phyloP scores from a whole-genome alignment of 2,329 filamentous ascomycete genomes.

The Alternaria metachromatica region DNA sequence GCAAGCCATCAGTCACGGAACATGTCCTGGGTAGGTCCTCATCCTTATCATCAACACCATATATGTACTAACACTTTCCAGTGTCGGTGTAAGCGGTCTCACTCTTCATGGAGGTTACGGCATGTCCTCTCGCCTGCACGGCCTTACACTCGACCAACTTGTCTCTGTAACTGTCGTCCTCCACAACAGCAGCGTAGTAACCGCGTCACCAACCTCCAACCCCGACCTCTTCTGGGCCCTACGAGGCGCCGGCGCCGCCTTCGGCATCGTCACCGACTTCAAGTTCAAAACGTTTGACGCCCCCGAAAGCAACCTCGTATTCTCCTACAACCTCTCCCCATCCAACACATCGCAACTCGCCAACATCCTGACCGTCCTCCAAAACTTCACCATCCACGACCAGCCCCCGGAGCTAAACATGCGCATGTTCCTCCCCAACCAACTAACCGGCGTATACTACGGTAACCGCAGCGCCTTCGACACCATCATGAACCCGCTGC shows the following conservation, averaged over 20 bases:
- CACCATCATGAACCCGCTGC: conserved; percentile 31
- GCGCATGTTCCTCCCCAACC: conserved; percentile 29
- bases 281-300: conserved; percentile 39
- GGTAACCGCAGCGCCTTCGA: conserved; percentile 30
- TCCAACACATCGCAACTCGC: conserved; percentile 22
- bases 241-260: conserved; percentile 49
- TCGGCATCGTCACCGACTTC: conserved; percentile 49
- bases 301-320: conserved; percentile 33
- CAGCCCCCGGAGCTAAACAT: conserved; percentile 37
- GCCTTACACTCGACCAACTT: conserved; percentile 36
- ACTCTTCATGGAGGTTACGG: conserved; percentile 39
- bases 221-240: conserved; percentile 52
- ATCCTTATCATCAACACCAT: neutral
- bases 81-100: conserved; percentile 39
- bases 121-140: conserved; percentile 30
- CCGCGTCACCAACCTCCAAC: conserved; percentile 41
- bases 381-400: conserved; percentile 31
- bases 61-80: neutral
- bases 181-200: conserved; percentile 44
- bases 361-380: conserved; percentile 24
- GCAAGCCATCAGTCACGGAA: conserved; percentile 56
- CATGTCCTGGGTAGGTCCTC: conserved; percentile 56
- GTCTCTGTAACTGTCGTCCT: conserved; percentile 40
- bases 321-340: conserved; percentile 27
- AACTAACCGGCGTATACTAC: conserved; percentile 35